A percentile compares a stretch with the other conserved stretches of the same genome.
Evolutionary conservation across 176 grass and related monocot genomes (phyloP).

Genomic region (Dendrocalamus sinicus): DNA sequence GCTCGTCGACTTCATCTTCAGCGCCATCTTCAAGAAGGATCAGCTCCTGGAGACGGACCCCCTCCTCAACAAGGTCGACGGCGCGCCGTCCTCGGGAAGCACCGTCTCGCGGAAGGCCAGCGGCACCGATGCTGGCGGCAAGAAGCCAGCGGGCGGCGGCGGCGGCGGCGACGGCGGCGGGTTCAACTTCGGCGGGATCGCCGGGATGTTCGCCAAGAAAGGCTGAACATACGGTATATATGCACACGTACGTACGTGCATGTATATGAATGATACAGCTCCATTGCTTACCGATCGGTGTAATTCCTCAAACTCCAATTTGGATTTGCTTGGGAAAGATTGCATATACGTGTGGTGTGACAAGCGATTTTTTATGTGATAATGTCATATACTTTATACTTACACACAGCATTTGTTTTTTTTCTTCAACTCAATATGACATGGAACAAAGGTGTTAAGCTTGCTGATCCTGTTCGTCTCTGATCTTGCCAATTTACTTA

Average conservation of each 20-base stretch:
- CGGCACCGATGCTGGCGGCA: not conserved
- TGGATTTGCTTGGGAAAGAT: conserved; percentile 29
- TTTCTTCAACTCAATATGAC: not conserved
- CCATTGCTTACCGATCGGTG: not conserved
- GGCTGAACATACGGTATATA: not conserved
- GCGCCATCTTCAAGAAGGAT: conserved; percentile 58
- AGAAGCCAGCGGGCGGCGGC: not conserved
- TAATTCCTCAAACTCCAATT: conserved; percentile 17
- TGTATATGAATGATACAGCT: not conserved
- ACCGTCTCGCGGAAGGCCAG: conserved; percentile 24
- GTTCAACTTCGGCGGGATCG: conserved; percentile 50
- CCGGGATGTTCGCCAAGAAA: conserved; percentile 69
- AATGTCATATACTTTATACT: not conserved
- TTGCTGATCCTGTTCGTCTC: not conserved
- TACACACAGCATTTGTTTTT: not conserved
- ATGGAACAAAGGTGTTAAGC: not conserved
- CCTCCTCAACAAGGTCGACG: conserved; percentile 65
- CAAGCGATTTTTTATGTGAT: conserved; percentile 38
- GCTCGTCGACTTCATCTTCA: conserved; percentile 49
- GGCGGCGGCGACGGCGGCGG: conserved; percentile 39
- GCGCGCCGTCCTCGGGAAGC: not conserved
- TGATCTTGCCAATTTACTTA: not conserved
- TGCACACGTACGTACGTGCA: not conserved
- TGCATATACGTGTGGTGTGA: conserved; percentile 40
- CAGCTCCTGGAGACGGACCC: conserved; percentile 77